These are phyloP conservation scores for Ramularia endophylla DNA, from an alignment of 2,329 filamentous ascomycete genomes.

Conservation along the genomic window DNA sequence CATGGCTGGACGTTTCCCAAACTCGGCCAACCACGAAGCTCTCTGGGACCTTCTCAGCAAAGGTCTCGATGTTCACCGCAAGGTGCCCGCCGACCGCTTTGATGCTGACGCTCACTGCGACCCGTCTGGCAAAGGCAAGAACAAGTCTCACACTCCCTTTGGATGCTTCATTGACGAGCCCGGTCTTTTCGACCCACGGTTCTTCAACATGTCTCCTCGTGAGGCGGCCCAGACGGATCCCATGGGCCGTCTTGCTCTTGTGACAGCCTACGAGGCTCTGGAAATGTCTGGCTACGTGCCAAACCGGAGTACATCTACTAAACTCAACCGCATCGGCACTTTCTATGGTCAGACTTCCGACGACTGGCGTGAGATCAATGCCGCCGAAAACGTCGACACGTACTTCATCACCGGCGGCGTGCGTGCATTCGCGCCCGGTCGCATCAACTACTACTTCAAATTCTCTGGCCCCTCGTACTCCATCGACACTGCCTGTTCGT, in stretches of 20 bases:
- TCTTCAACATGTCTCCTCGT: constrained; percentile 82
- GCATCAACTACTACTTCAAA: constrained; percentile 72
- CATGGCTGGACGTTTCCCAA: constrained; percentile 71
- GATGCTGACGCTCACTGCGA: constrained; percentile 66
- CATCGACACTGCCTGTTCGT: constrained; percentile 74
- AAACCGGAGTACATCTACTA: constrained; percentile 63
- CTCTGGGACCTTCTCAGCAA: constrained; percentile 71
- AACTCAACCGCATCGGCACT: constrained; percentile 59
- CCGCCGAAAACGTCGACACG: constrained; percentile 64
- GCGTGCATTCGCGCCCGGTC: constrained; percentile 55
- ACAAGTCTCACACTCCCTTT: constrained; percentile 70
- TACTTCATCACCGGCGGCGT: constrained; percentile 61
- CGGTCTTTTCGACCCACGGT: constrained; percentile 71
- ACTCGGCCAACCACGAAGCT: constrained; percentile 62
- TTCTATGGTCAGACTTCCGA: constrained; percentile 72
- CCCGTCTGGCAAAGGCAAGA: constrained; percentile 64
- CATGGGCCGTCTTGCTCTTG: constrained; percentile 69
- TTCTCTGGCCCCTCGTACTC: constrained; percentile 67
- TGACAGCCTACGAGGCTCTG: constrained; percentile 73
- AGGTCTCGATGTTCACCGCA: constrained; percentile 67
- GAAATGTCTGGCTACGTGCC: constrained; percentile 75
- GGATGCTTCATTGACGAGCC: constrained; percentile 73
- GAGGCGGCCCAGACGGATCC: constrained; percentile 77
- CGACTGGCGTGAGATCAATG: constrained; percentile 72
- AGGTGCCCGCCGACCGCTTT: constrained; percentile 65